phyloP scores from a whole-genome alignment of 2,329 filamentous ascomycete genomes.

The Kalmusia sp. region DNA sequence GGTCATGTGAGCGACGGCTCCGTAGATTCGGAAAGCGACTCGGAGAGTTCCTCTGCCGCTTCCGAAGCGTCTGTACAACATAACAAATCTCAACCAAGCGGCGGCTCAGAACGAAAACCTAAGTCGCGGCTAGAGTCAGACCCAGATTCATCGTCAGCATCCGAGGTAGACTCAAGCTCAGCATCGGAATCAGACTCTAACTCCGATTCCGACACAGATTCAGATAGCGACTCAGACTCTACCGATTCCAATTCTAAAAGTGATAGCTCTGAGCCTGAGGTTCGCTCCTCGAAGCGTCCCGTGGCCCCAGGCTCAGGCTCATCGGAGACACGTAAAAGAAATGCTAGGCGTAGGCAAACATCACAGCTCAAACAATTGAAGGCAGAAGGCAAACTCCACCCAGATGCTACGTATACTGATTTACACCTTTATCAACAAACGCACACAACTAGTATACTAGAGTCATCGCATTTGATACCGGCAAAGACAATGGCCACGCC shows the following conservation, averaged over 20 bases:
- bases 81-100: background rate
- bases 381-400: conserved; percentile 58
- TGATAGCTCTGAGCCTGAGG: conserved; percentile 35
- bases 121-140: conserved; percentile 19
- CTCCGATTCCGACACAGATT: conserved; percentile 32
- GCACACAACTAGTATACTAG: background rate
- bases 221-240: conserved; percentile 35
- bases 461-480: background rate
- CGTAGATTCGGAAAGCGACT: conserved; percentile 14
- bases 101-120: conserved; percentile 13
- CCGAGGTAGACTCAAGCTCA: conserved; percentile 7
- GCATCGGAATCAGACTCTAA: conserved; percentile 28
- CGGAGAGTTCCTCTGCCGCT: conserved; percentile 21
- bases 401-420: conserved; percentile 59
- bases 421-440: conserved; percentile 57
- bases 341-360: conserved; percentile 59
- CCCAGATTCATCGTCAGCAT: conserved; percentile 37
- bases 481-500: conserved; percentile 15
- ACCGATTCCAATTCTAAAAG: conserved; percentile 46
- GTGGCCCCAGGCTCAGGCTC: conserved; percentile 59
- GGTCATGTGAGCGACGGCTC: conserved; percentile 23
- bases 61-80: conserved; percentile 8
- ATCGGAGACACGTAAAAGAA: conserved; percentile 60
- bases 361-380: conserved; percentile 62
- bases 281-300: conserved; percentile 22